These are phyloP conservation scores for Lentinula novae-zelandiae DNA, from an alignment of 1,284 basidiomycete genomes.

Conservation along the genomic window DNA sequence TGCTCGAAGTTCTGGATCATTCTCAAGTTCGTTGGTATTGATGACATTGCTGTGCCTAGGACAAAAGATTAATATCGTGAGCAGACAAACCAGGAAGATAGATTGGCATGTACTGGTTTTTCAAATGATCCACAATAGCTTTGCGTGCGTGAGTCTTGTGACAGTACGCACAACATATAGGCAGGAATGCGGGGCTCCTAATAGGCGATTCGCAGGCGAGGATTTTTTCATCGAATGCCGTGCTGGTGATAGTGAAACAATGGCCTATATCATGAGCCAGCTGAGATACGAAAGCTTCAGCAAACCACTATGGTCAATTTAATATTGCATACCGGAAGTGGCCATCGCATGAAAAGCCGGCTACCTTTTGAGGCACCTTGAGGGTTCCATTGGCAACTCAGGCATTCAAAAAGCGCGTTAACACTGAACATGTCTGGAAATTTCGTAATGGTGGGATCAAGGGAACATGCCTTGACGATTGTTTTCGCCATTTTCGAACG, in stretches of 20 bases:
- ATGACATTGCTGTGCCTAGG: neutral
- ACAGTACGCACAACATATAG: neutral
- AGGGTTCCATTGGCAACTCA: neutral
- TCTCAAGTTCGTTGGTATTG: neutral
- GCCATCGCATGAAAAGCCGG: constrained; percentile 2
- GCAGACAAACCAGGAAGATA: no score
- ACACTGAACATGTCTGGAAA: neutral
- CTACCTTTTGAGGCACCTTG: neutral
- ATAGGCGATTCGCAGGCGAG: neutral
- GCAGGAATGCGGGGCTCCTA: neutral
- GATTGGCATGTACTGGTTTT: neutral
- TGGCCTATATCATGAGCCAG: neutral
- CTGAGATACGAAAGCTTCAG: neutral
- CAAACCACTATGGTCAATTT: neutral
- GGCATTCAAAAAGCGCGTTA: constrained; percentile 2
- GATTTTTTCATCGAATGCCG: neutral
- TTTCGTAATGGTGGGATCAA: neutral
- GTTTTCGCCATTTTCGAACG: neutral
- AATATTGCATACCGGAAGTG: neutral
- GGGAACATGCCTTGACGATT: constrained; percentile 3
- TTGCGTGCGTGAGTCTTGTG: neutral
- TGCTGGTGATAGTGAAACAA: neutral
- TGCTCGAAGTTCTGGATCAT: neutral
- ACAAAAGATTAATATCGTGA: neutral
- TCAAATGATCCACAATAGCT: neutral